Conservation (phyloP, 176 grass and related monocot species). For the Panicum miliaceum region DNA sequence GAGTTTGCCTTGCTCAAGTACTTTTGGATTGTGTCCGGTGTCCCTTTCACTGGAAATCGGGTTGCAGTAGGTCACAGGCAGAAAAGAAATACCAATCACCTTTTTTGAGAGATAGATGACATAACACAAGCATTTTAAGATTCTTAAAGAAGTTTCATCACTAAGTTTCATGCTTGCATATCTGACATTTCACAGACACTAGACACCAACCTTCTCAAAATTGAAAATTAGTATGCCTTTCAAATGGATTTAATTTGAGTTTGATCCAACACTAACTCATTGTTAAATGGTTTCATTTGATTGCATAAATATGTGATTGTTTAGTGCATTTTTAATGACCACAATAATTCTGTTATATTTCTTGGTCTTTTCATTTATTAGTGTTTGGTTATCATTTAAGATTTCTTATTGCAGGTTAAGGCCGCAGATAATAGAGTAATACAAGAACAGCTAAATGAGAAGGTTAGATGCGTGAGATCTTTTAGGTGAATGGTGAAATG, state of each 20-base stretch:
- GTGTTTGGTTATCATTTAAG: conserved; percentile 25
- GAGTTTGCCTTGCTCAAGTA: conserved; percentile 24
- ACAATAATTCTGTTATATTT: neutral
- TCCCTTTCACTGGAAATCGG: conserved; percentile 3
- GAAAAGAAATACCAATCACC: neutral
- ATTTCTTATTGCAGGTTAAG: conserved; percentile 77
- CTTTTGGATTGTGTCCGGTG: neutral
- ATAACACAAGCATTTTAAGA: neutral
- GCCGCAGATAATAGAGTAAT: conserved; percentile 97
- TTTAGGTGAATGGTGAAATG: conserved; percentile 32
- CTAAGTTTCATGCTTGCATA: neutral
- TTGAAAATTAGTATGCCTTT: neutral
- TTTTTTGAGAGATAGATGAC: conserved; percentile 16
- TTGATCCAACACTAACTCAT: neutral
- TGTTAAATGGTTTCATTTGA: neutral
- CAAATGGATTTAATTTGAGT: neutral
- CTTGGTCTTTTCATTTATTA: conserved; percentile 12
- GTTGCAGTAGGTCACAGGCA: neutral
- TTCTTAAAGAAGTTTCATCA: neutral
- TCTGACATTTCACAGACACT: neutral
- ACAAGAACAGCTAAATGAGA: conserved; percentile 93
- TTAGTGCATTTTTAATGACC: neutral
- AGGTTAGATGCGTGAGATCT: conserved; percentile 52
- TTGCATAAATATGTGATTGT: neutral
- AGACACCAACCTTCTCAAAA: neutral